Conservation (phyloP, 106 monocot species). For the Agapanthus africanus region DNA sequence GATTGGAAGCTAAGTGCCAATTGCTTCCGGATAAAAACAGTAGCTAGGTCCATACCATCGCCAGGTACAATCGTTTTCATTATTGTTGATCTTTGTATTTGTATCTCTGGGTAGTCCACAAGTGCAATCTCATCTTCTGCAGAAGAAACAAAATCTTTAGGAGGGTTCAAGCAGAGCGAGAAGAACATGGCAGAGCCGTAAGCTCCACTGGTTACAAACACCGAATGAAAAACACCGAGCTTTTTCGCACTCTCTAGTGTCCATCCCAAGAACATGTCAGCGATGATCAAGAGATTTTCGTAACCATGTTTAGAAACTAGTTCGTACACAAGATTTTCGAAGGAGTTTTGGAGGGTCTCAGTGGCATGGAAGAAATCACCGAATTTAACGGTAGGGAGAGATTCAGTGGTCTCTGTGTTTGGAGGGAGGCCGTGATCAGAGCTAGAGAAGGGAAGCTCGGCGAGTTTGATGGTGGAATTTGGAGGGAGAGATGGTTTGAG, state of each 20-base stretch:
- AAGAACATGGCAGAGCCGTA: conserved; percentile 24
- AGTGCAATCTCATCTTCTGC: neutral
- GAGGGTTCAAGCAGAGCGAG: conserved; percentile 12
- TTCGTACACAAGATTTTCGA: conserved; percentile 21
- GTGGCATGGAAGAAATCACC: conserved; percentile 17
- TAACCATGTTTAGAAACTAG: neutral
- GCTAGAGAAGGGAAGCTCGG: conserved; percentile 28
- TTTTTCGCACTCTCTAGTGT: conserved; percentile 17
- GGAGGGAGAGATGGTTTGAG: neutral
- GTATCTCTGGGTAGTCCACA: conserved; percentile 3
- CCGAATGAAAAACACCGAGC: conserved; percentile 24
- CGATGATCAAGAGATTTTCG: conserved; percentile 15
- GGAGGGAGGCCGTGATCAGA: conserved; percentile 32
- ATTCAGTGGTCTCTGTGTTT: conserved; percentile 33
- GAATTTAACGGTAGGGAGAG: conserved; percentile 18
- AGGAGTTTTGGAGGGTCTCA: conserved; percentile 18
- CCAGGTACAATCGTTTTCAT: neutral
- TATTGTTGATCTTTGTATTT: neutral
- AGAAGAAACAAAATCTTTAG: neutral
- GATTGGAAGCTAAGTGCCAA: neutral
- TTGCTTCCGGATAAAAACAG: neutral
- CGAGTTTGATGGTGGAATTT: conserved; percentile 23
- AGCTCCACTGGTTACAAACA: conserved; percentile 24
- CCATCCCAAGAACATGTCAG: conserved; percentile 41
- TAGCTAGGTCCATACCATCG: neutral